phyloP scores from a whole-genome alignment of 345 rosid genomes.

The Dimocarpus longan region DNA sequence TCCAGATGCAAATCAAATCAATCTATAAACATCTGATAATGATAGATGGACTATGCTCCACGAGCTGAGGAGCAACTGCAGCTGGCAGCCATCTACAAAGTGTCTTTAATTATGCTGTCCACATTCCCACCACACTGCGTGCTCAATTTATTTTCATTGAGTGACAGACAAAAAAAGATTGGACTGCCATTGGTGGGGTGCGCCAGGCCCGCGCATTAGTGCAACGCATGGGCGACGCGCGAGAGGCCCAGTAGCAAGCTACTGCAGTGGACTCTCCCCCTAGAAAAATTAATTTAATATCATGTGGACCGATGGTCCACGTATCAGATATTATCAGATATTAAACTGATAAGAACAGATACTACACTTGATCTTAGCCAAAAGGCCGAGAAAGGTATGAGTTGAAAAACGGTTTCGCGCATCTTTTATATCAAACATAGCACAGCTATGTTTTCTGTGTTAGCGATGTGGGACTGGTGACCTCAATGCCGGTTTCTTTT shows the following conservation, averaged over 20 bases:
- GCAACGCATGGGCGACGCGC: slow-evolving; percentile 24
- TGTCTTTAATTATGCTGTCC: slow-evolving; percentile 19
- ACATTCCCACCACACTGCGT: too few species aligned
- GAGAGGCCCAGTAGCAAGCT: slow-evolving; percentile 21
- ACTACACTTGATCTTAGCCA: slow-evolving; percentile 63
- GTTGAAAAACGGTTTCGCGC: background rate
- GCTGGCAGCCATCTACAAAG: too few species aligned
- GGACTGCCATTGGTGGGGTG: background rate
- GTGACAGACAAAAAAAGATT: too few species aligned
- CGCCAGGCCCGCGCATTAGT: slow-evolving; percentile 24
- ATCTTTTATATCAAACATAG: too few species aligned
- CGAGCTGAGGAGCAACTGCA: too few species aligned
- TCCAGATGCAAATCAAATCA: too few species aligned
- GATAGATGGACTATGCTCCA: too few species aligned
- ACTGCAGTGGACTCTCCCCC: slow-evolving; percentile 4
- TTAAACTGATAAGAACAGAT: slow-evolving; percentile 15
- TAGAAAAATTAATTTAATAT: slow-evolving; percentile 8
- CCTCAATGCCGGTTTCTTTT: too few species aligned
- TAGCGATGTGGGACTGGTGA: too few species aligned
- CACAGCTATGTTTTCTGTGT: too few species aligned
- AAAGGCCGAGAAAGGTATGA: slow-evolving; percentile 72
- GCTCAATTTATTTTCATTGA: too few species aligned
- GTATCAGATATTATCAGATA: slow-evolving; percentile 49
- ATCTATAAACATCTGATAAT: too few species aligned
- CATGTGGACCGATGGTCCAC: background rate